phyloP scores from a whole-genome alignment of 164 flowering plant species.

The Litsea cubeba region DNA sequence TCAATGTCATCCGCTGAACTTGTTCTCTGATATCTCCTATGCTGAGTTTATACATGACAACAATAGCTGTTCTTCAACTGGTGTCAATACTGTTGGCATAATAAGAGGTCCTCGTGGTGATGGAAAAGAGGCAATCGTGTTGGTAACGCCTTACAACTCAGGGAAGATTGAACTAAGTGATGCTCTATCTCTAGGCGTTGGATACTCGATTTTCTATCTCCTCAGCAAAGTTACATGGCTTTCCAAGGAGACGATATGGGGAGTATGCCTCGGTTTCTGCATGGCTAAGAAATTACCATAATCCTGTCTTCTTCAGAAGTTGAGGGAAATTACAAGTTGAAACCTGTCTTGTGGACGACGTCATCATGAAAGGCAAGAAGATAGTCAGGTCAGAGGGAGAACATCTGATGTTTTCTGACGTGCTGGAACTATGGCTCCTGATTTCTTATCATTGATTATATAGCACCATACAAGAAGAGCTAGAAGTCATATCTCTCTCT shows the following conservation, averaged over 20 bases:
- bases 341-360: constrained; percentile 19
- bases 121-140: constrained; percentile 92
- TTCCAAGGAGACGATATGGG: constrained; percentile 83
- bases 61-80: constrained; percentile 38
- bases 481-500: too few relatives aligned
- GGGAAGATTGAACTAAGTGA: constrained; percentile 35
- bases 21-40: constrained; percentile 54
- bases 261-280: constrained; percentile 73
- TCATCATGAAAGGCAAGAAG: constrained; percentile 14
- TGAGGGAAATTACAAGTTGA: constrained; percentile 19
- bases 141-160: constrained; percentile 86
- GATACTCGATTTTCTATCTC: constrained; percentile 68
- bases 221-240: constrained; percentile 82
- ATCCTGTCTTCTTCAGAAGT: constrained; percentile 41
- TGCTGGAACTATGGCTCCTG: constrained; percentile 97
- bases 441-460: too few relatives aligned
- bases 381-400: constrained; percentile 5
- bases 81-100: constrained; percentile 68
- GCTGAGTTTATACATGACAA: constrained; percentile 34
- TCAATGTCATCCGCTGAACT: constrained; percentile 63
- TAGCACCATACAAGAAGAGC: too few relatives aligned
- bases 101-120: constrained; percentile 94
- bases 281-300: constrained; percentile 85
- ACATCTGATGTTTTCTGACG: constrained; percentile 49
- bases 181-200: constrained; percentile 64